Evolutionary conservation across 495 filamentous ascomycete genomes (phyloP), one percentile per base, ranked within the genome.

Genomic region (Corynascus novoguineensis): DNA sequence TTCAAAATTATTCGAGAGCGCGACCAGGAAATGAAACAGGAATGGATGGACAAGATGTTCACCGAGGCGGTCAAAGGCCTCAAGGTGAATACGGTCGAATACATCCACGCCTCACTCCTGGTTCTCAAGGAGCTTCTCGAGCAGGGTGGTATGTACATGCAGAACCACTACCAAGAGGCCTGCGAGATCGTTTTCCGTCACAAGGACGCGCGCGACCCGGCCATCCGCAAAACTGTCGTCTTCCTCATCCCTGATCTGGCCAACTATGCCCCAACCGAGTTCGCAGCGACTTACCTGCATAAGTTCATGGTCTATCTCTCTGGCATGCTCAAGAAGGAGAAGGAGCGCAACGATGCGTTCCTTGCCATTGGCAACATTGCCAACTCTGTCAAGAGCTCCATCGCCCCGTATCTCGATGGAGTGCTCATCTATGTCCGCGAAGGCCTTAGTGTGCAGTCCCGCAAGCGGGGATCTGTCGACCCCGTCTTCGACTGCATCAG

Each of bases 81-180:
- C 64, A 86, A 86, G 67, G 80, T 83, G 29, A 84, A 81, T 57
- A 90, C 88, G 31, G 77, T 89, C 41, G 93, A 99, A 64, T 84
- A 81, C 59, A 85, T 92, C 32, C 93, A 99, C 69, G 95, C 90
- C 28, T 96, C 91, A 12, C 80, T 99, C 35, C 78, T 99, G 19
- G 88, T 92, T 1, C 77, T 97, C 60, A 91, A 90, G 67, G 92
- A 97, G 68, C 79, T 99, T 25, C 83, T 97, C 15, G 78, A 89
- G 58, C 90, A 93, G 62, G 92, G 93, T 24, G 91, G 90, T 57
- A 99, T 97, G 93, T 99, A 95, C 73, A 97, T 99, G 93, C 86
- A 93, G 48, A 88, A 88, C 31, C 83, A 88, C 60, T 92, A 93
- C 61, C 76, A 82, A 31, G 89, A 95, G 44, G 85, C 89, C 14